Evolutionary conservation across 2,329 filamentous ascomycete genomes (phyloP).

Genomic region (Stagonosporopsis vannaccii): DNA sequence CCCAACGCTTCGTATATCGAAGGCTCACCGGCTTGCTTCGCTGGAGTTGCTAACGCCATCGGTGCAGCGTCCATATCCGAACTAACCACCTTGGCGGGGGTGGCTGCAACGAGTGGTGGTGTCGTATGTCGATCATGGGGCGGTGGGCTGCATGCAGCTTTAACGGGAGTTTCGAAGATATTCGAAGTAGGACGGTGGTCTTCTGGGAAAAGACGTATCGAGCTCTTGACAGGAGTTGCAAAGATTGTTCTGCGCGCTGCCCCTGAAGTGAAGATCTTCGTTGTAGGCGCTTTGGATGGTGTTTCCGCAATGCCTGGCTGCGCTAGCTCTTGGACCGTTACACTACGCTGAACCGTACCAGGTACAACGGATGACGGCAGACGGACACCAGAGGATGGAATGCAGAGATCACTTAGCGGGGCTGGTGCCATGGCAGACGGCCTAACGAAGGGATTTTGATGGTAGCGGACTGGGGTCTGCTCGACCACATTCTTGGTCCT

Average conservation of each 20-base stretch:
- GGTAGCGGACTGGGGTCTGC: conserved; percentile 39
- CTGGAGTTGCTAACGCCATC: conserved; percentile 18
- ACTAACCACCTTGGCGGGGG: conserved; percentile 26
- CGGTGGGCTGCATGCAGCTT: conserved; percentile 25
- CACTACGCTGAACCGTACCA: conserved; percentile 38
- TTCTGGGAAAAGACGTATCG: conserved; percentile 10
- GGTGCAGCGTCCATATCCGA: conserved; percentile 1
- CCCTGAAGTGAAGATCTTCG: conserved; percentile 37
- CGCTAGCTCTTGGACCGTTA: conserved; percentile 39
- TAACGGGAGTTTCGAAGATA: conserved; percentile 37
- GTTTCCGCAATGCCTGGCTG: conserved; percentile 50
- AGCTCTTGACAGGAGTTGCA: conserved; percentile 41
- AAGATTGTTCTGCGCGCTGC: conserved; percentile 40
- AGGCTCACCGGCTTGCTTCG: conserved; percentile 24
- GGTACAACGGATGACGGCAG: conserved; percentile 35
- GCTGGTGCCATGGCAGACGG: conserved; percentile 25
- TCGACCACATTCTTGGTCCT: conserved; percentile 44
- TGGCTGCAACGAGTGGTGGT: conserved; percentile 26
- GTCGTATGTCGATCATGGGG: conserved; percentile 9
- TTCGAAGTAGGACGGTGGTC: conserved; percentile 11
- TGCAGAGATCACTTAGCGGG: conserved; percentile 42
- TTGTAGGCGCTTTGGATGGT: conserved; percentile 50
- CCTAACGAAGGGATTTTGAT: conserved; percentile 33
- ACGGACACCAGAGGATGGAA: conserved; percentile 52
- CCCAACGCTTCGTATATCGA: conserved; percentile 55